Evolutionary conservation across 2,329 filamentous ascomycete species (phyloP).

Genomic region (Cladophialophora chaetospira): DNA sequence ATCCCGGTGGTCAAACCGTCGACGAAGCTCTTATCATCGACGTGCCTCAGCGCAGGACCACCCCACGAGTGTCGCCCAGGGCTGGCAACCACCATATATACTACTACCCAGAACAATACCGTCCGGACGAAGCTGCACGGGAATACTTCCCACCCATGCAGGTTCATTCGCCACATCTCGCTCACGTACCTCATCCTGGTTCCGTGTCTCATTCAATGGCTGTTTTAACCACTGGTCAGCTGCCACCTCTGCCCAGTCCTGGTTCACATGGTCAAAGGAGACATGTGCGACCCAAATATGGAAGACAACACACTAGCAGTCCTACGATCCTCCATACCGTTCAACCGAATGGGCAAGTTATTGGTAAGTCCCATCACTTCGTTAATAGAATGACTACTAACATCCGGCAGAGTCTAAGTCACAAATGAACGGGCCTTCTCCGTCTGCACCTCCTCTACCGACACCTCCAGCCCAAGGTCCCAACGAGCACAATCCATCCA

Average conservation of each 20-base stretch:
- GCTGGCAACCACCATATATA: constrained; percentile 53
- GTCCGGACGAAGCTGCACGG: constrained; percentile 67
- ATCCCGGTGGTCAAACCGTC: constrained; percentile 80
- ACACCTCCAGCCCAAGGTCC: constrained; percentile 53
- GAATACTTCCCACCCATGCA: constrained; percentile 83
- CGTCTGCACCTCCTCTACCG: constrained; percentile 55
- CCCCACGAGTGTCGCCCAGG: constrained; percentile 77
- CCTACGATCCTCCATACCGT: constrained; percentile 68
- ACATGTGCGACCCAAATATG: constrained; percentile 62
- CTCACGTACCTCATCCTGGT: constrained; percentile 39
- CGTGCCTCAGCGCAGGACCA: constrained; percentile 70
- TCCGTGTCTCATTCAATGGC: constrained; percentile 67
- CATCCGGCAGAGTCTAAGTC: constrained; percentile 44
- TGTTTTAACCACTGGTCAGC: constrained; percentile 76
- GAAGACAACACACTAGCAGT: constrained; percentile 76
- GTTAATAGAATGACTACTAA: constrained; percentile 41
- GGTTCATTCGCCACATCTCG: constrained; percentile 46
- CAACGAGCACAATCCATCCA: constrained; percentile 48
- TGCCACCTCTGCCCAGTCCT: constrained; percentile 79
- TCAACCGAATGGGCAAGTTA: constrained; percentile 38
- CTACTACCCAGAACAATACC: constrained; percentile 61
- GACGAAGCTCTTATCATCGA: constrained; percentile 92
- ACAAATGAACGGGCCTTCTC: constrained; percentile 40
- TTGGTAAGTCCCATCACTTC: constrained; percentile 36
- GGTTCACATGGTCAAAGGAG: constrained; percentile 64